Evolutionary conservation across 2,329 filamentous ascomycete genomes (phyloP).

Genomic region (Conoideocrella luteorostrata): DNA sequence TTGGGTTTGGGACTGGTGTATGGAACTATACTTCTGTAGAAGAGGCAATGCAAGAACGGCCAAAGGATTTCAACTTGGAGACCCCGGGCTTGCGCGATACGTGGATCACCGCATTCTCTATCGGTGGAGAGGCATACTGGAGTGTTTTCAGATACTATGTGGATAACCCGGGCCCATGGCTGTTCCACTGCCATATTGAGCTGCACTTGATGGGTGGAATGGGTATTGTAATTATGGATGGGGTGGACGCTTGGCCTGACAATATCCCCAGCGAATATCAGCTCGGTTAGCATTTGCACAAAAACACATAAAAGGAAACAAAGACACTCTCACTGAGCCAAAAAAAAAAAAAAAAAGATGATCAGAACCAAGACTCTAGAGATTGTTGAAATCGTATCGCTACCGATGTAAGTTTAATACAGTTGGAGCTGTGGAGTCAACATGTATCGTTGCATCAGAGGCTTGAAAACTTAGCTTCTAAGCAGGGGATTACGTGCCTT

Average conservation of each 20-base stretch:
- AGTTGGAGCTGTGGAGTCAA: no score
- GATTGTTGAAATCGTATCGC: no score
- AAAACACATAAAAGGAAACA: no score
- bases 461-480: no score
- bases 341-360: no score
- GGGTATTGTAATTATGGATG: slow-evolving; percentile 40
- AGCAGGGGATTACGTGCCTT: no score
- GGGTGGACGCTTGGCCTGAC: slow-evolving; percentile 27
- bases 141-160: slow-evolving; percentile 38
- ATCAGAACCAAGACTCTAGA: no score
- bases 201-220: slow-evolving; percentile 41
- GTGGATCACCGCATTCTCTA: slow-evolving; percentile 16
- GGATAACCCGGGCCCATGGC: slow-evolving; percentile 34
- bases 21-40: slow-evolving; percentile 37
- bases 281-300: no score
- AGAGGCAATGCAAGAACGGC: slow-evolving; percentile 27
- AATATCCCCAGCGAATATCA: no score
- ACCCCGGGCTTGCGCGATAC: slow-evolving; percentile 34
- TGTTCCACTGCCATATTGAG: slow-evolving; percentile 45
- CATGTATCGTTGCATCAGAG: no score
- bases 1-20: slow-evolving; percentile 28
- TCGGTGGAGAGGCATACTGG: slow-evolving; percentile 25
- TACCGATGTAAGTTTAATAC: no score
- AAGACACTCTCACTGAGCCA: no score
- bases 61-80: slow-evolving; percentile 36